Base-by-base conservation (phyloP, 176 grass and related monocot species). In the Chrysopogon serrulatus region DNA sequence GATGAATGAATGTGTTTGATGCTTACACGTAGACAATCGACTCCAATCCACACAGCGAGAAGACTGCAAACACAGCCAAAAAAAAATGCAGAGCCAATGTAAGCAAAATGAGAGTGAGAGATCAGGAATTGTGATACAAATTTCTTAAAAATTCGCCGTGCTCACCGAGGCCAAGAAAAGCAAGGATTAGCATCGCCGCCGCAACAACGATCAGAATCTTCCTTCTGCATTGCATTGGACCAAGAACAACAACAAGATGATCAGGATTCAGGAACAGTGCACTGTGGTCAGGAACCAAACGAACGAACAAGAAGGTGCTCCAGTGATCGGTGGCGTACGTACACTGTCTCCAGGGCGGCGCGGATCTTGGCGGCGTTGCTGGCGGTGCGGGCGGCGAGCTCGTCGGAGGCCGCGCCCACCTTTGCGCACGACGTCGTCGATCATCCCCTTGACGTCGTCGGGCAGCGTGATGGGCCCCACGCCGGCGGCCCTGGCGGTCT, bases 101-200 rank as follows among this genome's bases (percentile, higher is more conserved):
- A 31, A 31, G 33, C 11, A 39, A 84, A 31, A 10, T 17, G 0
- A 15, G 6, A 53, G n/a, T n/a, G 23, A 48, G 3, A 10, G 2
- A 9, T n/a, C 54, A 57, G 54, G 26, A 59, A 26, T 2, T 0
- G 19, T 8, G 18, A 23, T 6, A 23, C 3, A 1, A 53, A 7
- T 2, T 51, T 51, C 16, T 8, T 1, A 17, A 51, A 8, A 51
- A 51, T 17, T 47, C 1, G 44, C 8, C 8, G 9, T 1, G 26
- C 96, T 92, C 76, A 98, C 96, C 86, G 5, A 98, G 85, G 24
- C 93, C 96, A 47, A 88, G 72, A 77, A 91, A 78, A 37, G 77
- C 71, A 32, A 98, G 84, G 40, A 87, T 47, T 19, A 98, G 77
- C 87, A 95, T 82, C 24, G 56, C 90, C 6, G 89, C 89, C 12